These are phyloP conservation scores for Amaranthus cruentus DNA, from an alignment of 148 eudicot genomes.

Conservation along the genomic window DNA sequence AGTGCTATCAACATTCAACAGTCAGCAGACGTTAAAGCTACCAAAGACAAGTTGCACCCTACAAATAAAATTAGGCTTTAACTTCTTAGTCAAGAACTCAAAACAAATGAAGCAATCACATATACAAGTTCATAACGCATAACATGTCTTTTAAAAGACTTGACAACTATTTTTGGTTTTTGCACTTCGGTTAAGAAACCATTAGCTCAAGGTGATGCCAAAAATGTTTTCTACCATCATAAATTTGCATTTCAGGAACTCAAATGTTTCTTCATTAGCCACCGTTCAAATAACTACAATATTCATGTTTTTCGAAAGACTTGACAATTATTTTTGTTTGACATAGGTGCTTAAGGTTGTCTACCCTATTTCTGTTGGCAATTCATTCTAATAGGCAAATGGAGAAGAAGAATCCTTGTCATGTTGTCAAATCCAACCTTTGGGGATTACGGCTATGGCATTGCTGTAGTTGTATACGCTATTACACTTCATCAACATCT, in stretches of 20 bases:
- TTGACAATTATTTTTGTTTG: background rate
- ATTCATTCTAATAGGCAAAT: background rate
- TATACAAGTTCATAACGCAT: no score
- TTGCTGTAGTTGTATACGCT: no score
- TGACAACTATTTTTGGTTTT: no score
- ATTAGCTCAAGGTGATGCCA: no score
- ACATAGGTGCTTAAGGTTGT: background rate
- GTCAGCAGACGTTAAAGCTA: background rate
- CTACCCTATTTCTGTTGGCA: background rate
- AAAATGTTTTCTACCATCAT: no score
- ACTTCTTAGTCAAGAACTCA: background rate
- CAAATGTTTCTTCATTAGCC: background rate
- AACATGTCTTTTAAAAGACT: no score
- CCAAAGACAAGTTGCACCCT: background rate
- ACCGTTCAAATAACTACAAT: background rate
- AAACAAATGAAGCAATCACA: background rate
- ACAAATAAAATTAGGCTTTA: background rate
- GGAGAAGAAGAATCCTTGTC: no score
- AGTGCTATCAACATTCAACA: no score
- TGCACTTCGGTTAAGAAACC: no score
- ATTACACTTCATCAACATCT: background rate
- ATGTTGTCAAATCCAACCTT: no score
- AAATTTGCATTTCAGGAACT: background rate
- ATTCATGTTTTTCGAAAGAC: background rate
- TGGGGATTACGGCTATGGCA: no score